A percentile compares a stretch with the other conserved stretches of the same genome.
These are phyloP conservation scores for Verticillium longisporum DNA, from an alignment of 2,329 filamentous ascomycete species.

Conservation along the genomic window DNA sequence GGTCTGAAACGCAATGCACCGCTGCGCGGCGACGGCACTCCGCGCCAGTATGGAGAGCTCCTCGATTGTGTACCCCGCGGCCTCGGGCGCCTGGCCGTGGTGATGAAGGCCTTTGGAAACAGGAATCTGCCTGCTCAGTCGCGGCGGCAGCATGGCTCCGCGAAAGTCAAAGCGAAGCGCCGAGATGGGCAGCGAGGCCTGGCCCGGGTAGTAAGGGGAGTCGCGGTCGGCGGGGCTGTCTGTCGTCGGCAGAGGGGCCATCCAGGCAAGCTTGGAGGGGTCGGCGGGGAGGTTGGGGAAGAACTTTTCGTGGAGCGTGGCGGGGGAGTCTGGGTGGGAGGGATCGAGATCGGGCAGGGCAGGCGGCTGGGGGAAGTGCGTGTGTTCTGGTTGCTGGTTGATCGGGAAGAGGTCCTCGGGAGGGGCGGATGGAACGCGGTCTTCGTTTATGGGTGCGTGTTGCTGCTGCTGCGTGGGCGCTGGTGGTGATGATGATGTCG, in stretches of 20 bases:
- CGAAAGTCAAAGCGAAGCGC: conserved; percentile 85
- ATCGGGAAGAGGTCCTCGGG: conserved; percentile 35
- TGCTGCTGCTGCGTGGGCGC: conserved; percentile 8
- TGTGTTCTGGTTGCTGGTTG: conserved; percentile 27
- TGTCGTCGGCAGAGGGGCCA: conserved; percentile 63
- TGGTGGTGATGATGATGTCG: neutral
- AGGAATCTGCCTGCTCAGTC: conserved; percentile 66
- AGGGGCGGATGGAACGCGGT: conserved; percentile 32
- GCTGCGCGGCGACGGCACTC: conserved; percentile 76
- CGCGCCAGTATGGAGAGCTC: conserved; percentile 78
- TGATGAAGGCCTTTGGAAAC: conserved; percentile 81
- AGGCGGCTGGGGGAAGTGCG: conserved; percentile 56
- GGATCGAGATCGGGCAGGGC: conserved; percentile 71
- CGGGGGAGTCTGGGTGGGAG: conserved; percentile 72
- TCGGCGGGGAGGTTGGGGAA: conserved; percentile 84
- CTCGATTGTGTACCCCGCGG: conserved; percentile 86
- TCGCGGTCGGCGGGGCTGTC: conserved; percentile 59
- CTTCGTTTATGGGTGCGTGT: conserved; percentile 24
- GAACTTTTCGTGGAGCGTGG: conserved; percentile 83
- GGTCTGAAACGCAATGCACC: conserved; percentile 88
- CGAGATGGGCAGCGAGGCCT: conserved; percentile 63
- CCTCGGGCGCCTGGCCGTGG: conserved; percentile 85
- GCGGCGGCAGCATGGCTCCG: conserved; percentile 72
- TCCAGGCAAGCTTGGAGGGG: conserved; percentile 83
- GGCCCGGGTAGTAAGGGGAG: conserved; percentile 76